Percentiles rank a stretch among this genome's conserved stretches.
Evolutionary conservation across 23 red algal species (phyloP).

Genomic region (Cyanidioschyzon merolae): DNA sequence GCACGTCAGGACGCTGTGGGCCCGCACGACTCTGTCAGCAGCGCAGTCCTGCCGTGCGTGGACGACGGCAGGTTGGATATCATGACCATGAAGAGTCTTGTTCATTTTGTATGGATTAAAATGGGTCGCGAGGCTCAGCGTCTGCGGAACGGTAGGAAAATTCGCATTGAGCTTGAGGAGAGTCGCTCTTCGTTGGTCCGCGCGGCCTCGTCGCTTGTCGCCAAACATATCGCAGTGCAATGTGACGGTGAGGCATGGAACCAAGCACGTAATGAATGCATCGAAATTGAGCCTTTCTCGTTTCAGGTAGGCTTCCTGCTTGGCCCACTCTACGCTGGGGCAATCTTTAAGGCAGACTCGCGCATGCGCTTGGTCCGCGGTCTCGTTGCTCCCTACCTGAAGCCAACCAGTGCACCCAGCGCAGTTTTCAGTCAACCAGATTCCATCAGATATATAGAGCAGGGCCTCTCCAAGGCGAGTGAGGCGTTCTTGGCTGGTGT

Average conservation of each 20-base stretch:
- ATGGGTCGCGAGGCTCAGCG: conserved; percentile 39
- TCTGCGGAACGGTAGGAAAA: conserved; percentile 37
- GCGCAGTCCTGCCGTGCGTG: conserved; percentile 34
- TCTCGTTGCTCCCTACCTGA: not conserved
- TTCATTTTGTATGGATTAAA: conserved; percentile 54
- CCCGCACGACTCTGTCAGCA: not conserved
- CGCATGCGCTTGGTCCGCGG: not conserved
- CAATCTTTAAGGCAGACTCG: not conserved
- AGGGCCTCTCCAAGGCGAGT: not conserved
- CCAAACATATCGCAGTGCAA: conserved; percentile 41
- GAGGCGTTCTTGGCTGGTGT: not conserved
- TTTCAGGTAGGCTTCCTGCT: not conserved
- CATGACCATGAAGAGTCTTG: conserved; percentile 48
- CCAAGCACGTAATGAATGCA: conserved; percentile 32
- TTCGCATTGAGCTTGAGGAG: conserved; percentile 42
- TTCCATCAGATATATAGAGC: not conserved
- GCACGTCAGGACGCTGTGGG: not conserved
- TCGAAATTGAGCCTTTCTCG: not conserved
- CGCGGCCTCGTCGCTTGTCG: not conserved
- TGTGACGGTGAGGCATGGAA: conserved; percentile 87
- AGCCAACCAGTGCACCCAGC: not conserved
- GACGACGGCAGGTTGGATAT: conserved; percentile 79
- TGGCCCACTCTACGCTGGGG: not conserved
- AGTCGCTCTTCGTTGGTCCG: not conserved
- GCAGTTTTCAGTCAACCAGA: not conserved